Base-by-base conservation (phyloP, 495 filamentous ascomycete genomes). In the Hypoxylon trugodes region DNA sequence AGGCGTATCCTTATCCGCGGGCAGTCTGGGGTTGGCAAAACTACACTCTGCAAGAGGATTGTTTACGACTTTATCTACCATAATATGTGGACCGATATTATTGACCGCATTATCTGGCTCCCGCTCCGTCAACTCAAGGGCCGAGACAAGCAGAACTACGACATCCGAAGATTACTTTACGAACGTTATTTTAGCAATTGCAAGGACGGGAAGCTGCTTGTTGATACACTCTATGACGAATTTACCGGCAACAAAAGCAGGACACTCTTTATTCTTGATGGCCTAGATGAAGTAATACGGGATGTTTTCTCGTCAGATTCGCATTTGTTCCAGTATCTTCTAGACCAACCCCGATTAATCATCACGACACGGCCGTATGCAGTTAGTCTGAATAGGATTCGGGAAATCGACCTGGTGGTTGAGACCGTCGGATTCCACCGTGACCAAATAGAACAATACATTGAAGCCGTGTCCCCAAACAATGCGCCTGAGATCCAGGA, bases 1-100 rank as follows among this genome's bases (percentile, higher is more conserved):
- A n/a, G n/a, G n/a, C n/a, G n/a, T n/a, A 46, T 46, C 26, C 24
- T 46, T 3, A 46, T 46, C 24, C 42, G 42, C 16, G 42, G 42
- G 7, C 24, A 13, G 2, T 21, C 42, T 3, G 42, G 42, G 1
- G 24, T 46, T 28, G 42, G 42, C 22, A 46, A 46, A 12, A 46
- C 42, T 13, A 28, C 42, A 1, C 16, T 46, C n/a, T 46, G 42
- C 4, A 46, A 46, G 9, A 46, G 30, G 12, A 46, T 46, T 16
- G 41, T 45, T n/a, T 24, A 45, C 7, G 41, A 45, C 22, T 45
- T 45, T 10, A 28, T 16, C 12, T 28, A 45, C 41, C 7, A 9
- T 5, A 26, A 15, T 12, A 25, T 28, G 8, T 45, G 41, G 41
- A 45, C 25, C 7, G 28, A 16, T n/a, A 5, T 45, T 4, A 26